These are phyloP conservation scores for Amaranthus palmeri DNA, from an alignment of 148 eudicot species.

Conservation along the genomic window DNA sequence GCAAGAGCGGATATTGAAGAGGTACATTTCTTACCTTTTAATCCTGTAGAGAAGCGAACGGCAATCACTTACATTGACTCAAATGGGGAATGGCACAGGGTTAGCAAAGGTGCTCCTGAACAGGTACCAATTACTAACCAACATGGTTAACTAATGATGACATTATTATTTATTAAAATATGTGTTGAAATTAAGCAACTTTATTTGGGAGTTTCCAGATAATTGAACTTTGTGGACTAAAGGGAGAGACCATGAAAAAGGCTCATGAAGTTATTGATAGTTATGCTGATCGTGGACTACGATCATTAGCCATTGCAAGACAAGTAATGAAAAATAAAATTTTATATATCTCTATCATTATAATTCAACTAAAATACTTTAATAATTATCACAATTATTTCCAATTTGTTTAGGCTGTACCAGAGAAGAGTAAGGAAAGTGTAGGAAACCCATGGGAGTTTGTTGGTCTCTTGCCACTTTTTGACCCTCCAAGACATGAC, in stretches of 20 bases:
- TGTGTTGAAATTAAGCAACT: no score
- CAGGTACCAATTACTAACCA: slow-evolving; percentile 34
- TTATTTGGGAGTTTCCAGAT: slow-evolving; percentile 35
- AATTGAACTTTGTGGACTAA: slow-evolving; percentile 70
- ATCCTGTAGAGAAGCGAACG: slow-evolving; percentile 79
- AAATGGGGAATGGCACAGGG: slow-evolving; percentile 64
- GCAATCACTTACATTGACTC: slow-evolving; percentile 66
- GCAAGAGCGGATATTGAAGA: slow-evolving; percentile 75
- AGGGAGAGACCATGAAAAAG: slow-evolving; percentile 51
- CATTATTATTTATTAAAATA: no score
- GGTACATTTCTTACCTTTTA: slow-evolving; percentile 74
- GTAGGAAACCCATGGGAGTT: slow-evolving; percentile 83
- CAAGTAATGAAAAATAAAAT: slow-evolving; percentile 39
- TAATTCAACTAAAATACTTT: background rate
- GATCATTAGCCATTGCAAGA: slow-evolving; percentile 72
- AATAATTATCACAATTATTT: background rate
- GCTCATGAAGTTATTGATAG: slow-evolving; percentile 60
- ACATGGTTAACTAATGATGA: background rate
- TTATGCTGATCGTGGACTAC: slow-evolving; percentile 86
- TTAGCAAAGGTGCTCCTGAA: slow-evolving; percentile 88
- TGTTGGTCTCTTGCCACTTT: slow-evolving; percentile 81
- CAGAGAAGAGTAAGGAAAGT: slow-evolving; percentile 77
- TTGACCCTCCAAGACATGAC: slow-evolving; percentile 95
- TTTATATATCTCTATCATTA: background rate
- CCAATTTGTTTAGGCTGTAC: slow-evolving; percentile 39